Base-by-base conservation (phyloP, 2,329 filamentous ascomycete species). In the Penicillium sp. region DNA sequence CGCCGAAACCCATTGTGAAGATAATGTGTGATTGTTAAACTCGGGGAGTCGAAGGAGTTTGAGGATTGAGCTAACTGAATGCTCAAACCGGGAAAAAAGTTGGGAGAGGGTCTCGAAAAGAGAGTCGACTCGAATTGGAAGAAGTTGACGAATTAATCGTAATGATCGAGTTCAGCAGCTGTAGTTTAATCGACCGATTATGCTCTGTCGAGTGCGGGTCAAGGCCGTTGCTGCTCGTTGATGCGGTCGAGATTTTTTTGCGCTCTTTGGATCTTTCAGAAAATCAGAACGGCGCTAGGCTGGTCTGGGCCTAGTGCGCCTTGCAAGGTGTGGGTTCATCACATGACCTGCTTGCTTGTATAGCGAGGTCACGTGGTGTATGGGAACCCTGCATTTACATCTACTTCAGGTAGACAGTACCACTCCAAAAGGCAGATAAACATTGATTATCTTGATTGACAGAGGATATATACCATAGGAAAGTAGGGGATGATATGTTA, bases 241-340 rank as follows among this genome's bases (percentile, higher is more conserved):
- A 66, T 72, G 66, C 70, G 65, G 70, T 70, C 70, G 71, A 74
- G 71, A 72, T 69, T 73, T 73, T 73, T 73, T 68, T 66, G 69
- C 69, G 68, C 67, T 68, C 71, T 68, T 68, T 64, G 66, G 70
- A 70, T 71, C 70, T 71, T 72, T 73, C 69, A 61, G 71, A 74
- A 74, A 75, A 73, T 72, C 66, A 71, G 66, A 67, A 67, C 46
- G 7, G 52, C 67, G 66, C 73, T 75, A 75, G 59, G n/a, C 60
- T 57, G 33, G 1, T 31, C 53, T 33, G 0, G 2, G 61, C 57
- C 51, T 74, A 75, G 73, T 46, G 52, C 41, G 2, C 1, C 14
- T 53, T 21, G 21, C 19, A 19, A 22, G 35, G 45, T 53, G 62
- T 66, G 65, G 62, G 62, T 58, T 63, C 57, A 54, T 37, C 50